Conservation (phyloP, 176 grass and related monocot species). For the Neostapfia colusana region DNA sequence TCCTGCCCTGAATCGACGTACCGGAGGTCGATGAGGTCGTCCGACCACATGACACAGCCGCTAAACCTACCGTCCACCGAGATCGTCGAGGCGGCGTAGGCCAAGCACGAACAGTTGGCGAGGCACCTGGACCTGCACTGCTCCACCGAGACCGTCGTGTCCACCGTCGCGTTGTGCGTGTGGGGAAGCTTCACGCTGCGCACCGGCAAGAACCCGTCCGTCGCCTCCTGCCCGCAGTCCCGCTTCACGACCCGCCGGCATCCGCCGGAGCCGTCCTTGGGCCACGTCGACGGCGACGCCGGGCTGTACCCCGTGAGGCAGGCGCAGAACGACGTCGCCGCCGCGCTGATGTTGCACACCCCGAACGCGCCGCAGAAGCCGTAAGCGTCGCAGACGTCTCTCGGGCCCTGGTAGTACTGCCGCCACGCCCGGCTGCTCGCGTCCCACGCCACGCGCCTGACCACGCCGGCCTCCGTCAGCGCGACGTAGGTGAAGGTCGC, state of each 20-base stretch:
- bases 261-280: conserved; percentile 8
- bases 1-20: conserved; percentile 30
- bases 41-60: conserved; percentile 14
- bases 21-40: conserved; percentile 16
- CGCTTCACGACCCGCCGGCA: conserved; percentile 39
- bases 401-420: not conserved
- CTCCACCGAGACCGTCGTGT: conserved; percentile 27
- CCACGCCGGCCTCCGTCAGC: conserved; percentile 12
- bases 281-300: conserved; percentile 2
- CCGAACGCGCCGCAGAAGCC: conserved; percentile 40
- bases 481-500: conserved; percentile 17
- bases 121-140: conserved; percentile 32
- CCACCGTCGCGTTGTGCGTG: conserved; percentile 15
- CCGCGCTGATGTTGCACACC: conserved; percentile 29
- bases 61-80: not conserved
- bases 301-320: conserved; percentile 45
- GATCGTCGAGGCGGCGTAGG: conserved; percentile 34
- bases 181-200: conserved; percentile 47
- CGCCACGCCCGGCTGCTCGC: not conserved
- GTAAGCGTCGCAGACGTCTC: conserved; percentile 28
- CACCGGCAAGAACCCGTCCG: conserved; percentile 24
- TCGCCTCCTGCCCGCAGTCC: conserved; percentile 16
- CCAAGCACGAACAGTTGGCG: conserved; percentile 51
- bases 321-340: conserved; percentile 23
- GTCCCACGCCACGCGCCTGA: conserved; percentile 31